A percentile compares a stretch with the other conserved stretches of the same genome.
Evolutionary conservation across 78 protist genomes (phyloP).

Genomic region (Acrasis kona): DNA sequence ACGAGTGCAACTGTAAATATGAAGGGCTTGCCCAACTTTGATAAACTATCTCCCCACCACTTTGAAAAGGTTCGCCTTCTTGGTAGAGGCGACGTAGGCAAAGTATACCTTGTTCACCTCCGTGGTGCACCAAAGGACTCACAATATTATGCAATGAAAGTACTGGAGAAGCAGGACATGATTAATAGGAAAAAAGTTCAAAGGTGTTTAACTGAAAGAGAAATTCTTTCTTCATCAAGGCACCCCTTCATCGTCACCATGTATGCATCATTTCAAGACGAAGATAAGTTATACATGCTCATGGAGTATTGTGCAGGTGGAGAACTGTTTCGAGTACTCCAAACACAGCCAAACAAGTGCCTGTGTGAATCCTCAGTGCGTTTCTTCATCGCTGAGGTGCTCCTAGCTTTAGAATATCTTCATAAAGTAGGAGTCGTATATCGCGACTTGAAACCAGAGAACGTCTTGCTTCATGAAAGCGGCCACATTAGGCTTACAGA

Average conservation of each 20-base stretch:
- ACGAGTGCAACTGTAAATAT: too few species aligned
- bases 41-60: too few species aligned
- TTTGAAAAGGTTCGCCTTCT: conserved; percentile 5
- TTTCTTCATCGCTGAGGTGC: conserved; percentile 3
- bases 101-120: conserved; percentile 38
- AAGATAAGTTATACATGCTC: conserved; percentile 22
- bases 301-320: conserved; percentile 47
- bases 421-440: conserved; percentile 6
- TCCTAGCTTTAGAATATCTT: conserved; percentile 3
- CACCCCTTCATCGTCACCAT: conserved; percentile 70
- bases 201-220: conserved; percentile 47
- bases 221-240: conserved; percentile 40
- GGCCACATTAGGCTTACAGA: conserved; percentile 87
- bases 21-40: too few species aligned
- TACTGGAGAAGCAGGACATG: conserved; percentile 36
- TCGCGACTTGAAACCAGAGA: conserved; percentile 43
- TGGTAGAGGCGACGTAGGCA: conserved; percentile 50
- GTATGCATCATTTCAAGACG: conserved; percentile 22
- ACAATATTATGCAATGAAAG: conserved; percentile 53
- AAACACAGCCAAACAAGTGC: conserved; percentile 4
- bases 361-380: conserved; percentile 10
- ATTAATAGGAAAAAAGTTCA: conserved; percentile 28
- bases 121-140: background rate
- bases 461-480: conserved; percentile 25
- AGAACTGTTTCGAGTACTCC: conserved; percentile 25